Evolutionary conservation across 2,329 filamentous ascomycete species (phyloP).

Genomic region (Zymoseptoria ardabiliae): DNA sequence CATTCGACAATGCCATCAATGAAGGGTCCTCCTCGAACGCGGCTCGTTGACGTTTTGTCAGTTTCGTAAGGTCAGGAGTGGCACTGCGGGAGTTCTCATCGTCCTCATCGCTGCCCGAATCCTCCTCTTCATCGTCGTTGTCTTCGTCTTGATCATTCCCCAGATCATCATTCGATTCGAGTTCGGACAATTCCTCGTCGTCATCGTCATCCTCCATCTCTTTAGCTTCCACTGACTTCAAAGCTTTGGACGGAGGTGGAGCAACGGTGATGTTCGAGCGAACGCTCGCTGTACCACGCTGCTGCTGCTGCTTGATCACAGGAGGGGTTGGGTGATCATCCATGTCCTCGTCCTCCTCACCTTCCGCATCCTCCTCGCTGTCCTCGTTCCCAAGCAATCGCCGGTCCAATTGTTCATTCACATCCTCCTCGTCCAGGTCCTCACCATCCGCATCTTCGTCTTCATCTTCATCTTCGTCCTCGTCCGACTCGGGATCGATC

Average conservation of each 20-base stretch:
- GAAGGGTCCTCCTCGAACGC: constrained; percentile 33
- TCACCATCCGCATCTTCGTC: constrained; percentile 16
- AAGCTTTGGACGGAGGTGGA: constrained; percentile 21
- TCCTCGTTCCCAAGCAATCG: constrained; percentile 32
- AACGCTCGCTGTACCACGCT: constrained; percentile 9
- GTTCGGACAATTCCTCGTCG: constrained; percentile 40
- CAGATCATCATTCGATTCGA: constrained; percentile 31
- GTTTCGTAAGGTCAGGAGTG: constrained; percentile 57
- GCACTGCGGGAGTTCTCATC: constrained; percentile 46
- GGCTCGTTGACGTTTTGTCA: constrained; percentile 62
- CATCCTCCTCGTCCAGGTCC: constrained; percentile 22
- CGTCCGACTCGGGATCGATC: constrained; percentile 29
- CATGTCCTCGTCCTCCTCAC: constrained; percentile 34
- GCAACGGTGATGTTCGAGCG: constrained; percentile 27
- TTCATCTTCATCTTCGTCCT: constrained; percentile 27
- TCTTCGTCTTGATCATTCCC: constrained; percentile 31
- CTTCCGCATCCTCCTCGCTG: constrained; percentile 27
- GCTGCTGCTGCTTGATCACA: constrained; percentile 25
- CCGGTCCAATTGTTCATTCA: constrained; percentile 31
- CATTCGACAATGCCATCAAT: constrained; percentile 51
- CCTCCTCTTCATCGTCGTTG: constrained; percentile 35
- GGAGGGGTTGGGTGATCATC: constrained; percentile 29
- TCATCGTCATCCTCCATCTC: constrained; percentile 47
- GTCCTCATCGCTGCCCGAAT: constrained; percentile 42
- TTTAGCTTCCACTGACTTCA: constrained; percentile 43